These are phyloP conservation scores for Inga leiocalycina DNA, from an alignment of 306 rosid species.

Conservation along the genomic window DNA sequence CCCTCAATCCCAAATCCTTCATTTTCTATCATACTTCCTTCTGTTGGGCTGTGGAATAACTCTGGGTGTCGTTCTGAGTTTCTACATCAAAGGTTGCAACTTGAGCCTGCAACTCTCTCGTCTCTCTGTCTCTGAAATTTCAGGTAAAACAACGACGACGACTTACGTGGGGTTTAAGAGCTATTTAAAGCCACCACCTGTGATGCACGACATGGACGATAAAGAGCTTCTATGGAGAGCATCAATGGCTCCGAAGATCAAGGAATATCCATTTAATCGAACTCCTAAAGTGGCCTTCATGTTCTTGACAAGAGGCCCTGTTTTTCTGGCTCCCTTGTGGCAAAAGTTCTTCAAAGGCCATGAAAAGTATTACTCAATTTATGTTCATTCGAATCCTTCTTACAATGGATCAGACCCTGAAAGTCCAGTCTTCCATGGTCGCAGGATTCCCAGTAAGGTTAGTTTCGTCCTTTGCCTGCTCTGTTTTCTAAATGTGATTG, in stretches of 20 bases:
- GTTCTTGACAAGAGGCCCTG: slow-evolving; percentile 80
- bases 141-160: no score
- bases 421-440: slow-evolving; percentile 58
- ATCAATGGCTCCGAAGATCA: slow-evolving; percentile 59
- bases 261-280: slow-evolving; percentile 55
- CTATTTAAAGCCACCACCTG: slow-evolving; percentile 50
- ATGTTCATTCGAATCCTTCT: slow-evolving; percentile 81
- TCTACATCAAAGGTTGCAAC: slow-evolving; percentile 51
- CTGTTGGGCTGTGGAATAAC: slow-evolving; percentile 65
- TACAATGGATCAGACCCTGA: slow-evolving; percentile 62
- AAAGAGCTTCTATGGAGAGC: slow-evolving; percentile 85
- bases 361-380: slow-evolving; percentile 67
- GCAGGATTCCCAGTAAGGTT: slow-evolving; percentile 87
- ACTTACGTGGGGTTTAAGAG: slow-evolving; percentile 52
- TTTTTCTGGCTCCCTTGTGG: slow-evolving; percentile 83
- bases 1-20: slow-evolving; percentile 45
- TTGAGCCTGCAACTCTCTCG: slow-evolving; percentile 63
- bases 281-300: slow-evolving; percentile 82
- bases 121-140: slow-evolving; percentile 43
- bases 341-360: slow-evolving; percentile 78
- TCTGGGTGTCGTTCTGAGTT: slow-evolving; percentile 53
- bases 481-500: background rate
- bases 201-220: slow-evolving; percentile 72
- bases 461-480: slow-evolving; percentile 24
- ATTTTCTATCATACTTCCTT: slow-evolving; percentile 42